A percentile compares a stretch with the other conserved stretches of the same genome.
These are phyloP conservation scores for Alliaria petiolata DNA, from an alignment of 345 rosid genomes.

Conservation along the genomic window DNA sequence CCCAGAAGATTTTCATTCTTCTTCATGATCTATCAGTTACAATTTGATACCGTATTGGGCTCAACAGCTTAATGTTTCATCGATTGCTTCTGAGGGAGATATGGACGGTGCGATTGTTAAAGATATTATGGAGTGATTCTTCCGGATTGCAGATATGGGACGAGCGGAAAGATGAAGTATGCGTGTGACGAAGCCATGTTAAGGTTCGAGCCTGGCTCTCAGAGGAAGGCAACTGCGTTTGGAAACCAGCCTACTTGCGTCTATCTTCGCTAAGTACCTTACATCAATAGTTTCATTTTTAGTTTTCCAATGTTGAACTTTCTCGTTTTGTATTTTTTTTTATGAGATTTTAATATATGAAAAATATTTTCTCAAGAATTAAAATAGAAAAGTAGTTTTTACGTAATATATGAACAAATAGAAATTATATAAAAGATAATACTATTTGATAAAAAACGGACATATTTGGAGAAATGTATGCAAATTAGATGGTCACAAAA, in stretches of 20 bases:
- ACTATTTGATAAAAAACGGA: too few species aligned
- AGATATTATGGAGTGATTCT: not conserved
- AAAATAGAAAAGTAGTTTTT: too few species aligned
- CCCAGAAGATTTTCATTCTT: not conserved
- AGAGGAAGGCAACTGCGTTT: not conserved
- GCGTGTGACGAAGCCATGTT: not conserved
- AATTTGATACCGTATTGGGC: not conserved
- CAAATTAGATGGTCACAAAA: too few species aligned
- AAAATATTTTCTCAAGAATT: too few species aligned
- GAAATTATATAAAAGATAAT: too few species aligned
- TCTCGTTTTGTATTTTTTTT: too few species aligned
- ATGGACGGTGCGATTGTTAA: not conserved
- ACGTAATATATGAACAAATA: too few species aligned
- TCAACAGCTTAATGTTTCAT: not conserved
- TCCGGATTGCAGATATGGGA: not conserved
- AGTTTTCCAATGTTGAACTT: too few species aligned
- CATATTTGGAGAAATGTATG: too few species aligned
- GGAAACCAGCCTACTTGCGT: not conserved
- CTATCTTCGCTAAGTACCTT: not conserved
- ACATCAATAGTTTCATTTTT: not conserved
- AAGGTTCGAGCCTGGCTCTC: not conserved
- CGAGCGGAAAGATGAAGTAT: not conserved
- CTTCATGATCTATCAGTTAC: too few species aligned
- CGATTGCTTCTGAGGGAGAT: not conserved
- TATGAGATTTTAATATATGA: too few species aligned